Conservation (phyloP, 768 basidiomycete species). For the Goffeauzyma gilvescens region DNA sequence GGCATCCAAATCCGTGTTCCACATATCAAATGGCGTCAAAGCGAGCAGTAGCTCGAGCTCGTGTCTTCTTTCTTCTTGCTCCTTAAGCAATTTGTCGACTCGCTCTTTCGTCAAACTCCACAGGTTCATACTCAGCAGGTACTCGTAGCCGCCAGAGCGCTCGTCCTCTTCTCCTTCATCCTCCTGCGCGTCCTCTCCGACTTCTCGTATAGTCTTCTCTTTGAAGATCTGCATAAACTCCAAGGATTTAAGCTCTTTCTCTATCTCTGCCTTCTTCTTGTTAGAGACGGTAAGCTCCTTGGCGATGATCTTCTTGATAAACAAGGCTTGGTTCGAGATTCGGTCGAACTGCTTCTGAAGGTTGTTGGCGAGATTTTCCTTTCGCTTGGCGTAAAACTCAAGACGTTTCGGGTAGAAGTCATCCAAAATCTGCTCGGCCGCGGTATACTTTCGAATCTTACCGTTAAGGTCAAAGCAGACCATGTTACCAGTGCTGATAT, state of each 20-base stretch:
- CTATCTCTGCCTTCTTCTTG: constrained; percentile 72
- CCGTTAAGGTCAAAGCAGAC: constrained; percentile 92
- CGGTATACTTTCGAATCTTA: constrained; percentile 81
- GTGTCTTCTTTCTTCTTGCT: constrained; percentile 60
- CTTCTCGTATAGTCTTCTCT: constrained; percentile 45
- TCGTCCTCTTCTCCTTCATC: constrained; percentile 39
- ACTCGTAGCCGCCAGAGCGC: constrained; percentile 57
- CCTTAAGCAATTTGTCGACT: constrained; percentile 64
- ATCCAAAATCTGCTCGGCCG: constrained; percentile 75
- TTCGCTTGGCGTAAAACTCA: constrained; percentile 85
- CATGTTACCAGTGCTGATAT: constrained; percentile 87
- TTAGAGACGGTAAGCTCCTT: constrained; percentile 63
- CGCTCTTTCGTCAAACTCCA: constrained; percentile 87
- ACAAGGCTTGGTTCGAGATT: constrained; percentile 83
- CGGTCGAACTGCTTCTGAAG: constrained; percentile 63
- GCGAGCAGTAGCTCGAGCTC: constrained; percentile 63
- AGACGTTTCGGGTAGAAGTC: constrained; percentile 81
- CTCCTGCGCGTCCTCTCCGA: constrained; percentile 46
- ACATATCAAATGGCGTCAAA: constrained; percentile 60
- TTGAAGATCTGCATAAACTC: constrained; percentile 89
- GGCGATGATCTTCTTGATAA: constrained; percentile 86
- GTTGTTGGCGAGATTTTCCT: constrained; percentile 71
- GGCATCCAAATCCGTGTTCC: constrained; percentile 70
- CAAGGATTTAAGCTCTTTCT: constrained; percentile 58
- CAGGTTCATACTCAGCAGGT: constrained; percentile 84